phyloP scores from a whole-genome alignment of 257 asterid species.

The Rehmannia glutinosa region DNA sequence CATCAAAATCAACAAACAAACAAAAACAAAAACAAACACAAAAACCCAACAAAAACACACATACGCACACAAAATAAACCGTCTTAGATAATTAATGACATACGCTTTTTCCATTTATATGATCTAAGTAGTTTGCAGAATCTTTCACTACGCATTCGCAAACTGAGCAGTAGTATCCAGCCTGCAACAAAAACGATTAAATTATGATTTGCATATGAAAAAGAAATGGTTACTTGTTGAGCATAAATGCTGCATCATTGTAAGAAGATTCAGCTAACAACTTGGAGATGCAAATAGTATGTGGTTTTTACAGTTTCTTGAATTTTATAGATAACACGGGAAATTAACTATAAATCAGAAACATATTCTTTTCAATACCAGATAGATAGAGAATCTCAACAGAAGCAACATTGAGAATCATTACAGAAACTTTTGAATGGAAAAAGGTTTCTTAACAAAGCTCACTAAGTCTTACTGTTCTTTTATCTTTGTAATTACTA shows the following conservation, averaged over 20 bases:
- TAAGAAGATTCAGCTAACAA: conserved; percentile 5
- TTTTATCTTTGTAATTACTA: neutral
- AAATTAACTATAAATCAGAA: neutral
- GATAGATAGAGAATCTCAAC: neutral
- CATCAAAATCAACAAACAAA: too few relatives aligned
- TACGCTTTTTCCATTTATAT: conserved; percentile 98
- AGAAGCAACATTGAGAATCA: neutral
- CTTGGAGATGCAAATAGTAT: neutral
- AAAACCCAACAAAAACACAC: neutral
- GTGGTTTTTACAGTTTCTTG: neutral
- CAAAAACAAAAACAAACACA: neutral
- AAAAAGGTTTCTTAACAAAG: neutral
- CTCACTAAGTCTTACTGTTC: neutral
- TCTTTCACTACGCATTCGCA: conserved; percentile 99
- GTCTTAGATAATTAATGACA: conserved; percentile 25
- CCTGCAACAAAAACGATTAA: conserved; percentile 51
- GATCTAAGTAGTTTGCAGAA: conserved; percentile 98
- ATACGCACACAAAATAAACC: neutral
- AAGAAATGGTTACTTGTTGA: neutral
- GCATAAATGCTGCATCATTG: neutral
- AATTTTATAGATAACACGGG: neutral
- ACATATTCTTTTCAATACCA: neutral
- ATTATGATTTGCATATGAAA: conserved; percentile 10
- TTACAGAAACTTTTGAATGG: neutral
- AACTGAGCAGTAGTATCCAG: conserved; percentile 96